Base-by-base conservation (phyloP, 176 grass and related monocot genomes). In the Chrysopogon serrulatus region DNA sequence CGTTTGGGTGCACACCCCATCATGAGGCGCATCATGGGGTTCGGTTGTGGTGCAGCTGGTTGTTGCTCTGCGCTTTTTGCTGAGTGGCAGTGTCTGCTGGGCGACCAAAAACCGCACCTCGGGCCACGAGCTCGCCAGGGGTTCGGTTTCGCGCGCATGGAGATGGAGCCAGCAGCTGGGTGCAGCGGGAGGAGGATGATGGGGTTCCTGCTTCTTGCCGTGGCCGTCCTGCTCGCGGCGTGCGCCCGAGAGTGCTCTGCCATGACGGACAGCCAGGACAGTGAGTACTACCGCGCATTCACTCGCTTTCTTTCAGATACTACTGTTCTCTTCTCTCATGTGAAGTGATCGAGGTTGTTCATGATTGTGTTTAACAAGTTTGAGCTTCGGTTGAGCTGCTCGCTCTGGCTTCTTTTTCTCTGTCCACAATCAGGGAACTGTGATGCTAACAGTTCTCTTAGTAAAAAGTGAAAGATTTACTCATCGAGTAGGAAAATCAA, bases 1-100 rank as follows among this genome's bases (percentile, higher is more conserved):
- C 65, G 27, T 63, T 63, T 67, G 72, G 81, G 88, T 60, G 68
- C 72, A 88, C 86, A 70, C 82, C 66, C 73, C 89, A 91, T 91
- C 83, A 97, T 93, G 88, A 85, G 86, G 11, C 33, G 91, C 90
- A 93, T 90, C 64, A 86, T 91, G 85, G 77, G 32, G 31, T 85
- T 85, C 54, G 41, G 91, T 90, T 91, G 85, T 91, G 86, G 89
- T 92, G 87, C 87, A 64, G 72, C 90, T 92, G 39, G 92, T 92
- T 94, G 89, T 57, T 94, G 89, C 71, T 73, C 78, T 66, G 87
- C 89, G 61, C 64, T 81, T 90, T 80, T 80, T 74, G 71, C 47
- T 64, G 24, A 88, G 43, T 72, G 82, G 21, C 67, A 83, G 49
- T 77, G 78, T 32, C 59, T 5, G 24, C 85, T 43, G 26, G 27